phyloP scores from a whole-genome alignment of 768 basidiomycete species.

The Lanmaoa pseudosensibilis region DNA sequence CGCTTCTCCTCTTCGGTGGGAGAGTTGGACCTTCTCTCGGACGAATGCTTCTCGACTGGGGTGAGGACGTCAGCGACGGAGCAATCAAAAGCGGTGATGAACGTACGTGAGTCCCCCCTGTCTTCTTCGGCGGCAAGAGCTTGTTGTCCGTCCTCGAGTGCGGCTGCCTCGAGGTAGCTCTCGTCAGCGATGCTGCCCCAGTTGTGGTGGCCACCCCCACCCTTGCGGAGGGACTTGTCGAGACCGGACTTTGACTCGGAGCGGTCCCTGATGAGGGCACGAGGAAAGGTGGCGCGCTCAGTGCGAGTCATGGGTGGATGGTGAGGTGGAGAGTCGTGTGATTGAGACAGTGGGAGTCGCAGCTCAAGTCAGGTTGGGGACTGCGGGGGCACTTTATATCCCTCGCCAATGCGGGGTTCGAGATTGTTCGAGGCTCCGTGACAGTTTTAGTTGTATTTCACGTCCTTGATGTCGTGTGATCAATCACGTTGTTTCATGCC shows the following conservation, averaged over 20 bases:
- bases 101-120: constrained; percentile 24
- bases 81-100: not conserved
- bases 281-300: constrained; percentile 66
- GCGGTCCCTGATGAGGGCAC: constrained; percentile 74
- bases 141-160: constrained; percentile 55
- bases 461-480: constrained; percentile 8
- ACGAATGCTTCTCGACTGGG: constrained; percentile 29
- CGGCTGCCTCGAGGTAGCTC: constrained; percentile 56
- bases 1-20: constrained; percentile 65
- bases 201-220: constrained; percentile 79
- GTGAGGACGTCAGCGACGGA: constrained; percentile 6
- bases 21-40: constrained; percentile 42
- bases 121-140: constrained; percentile 39
- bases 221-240: constrained; percentile 70
- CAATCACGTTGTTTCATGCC: not conserved
- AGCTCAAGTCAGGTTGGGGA: not conserved
- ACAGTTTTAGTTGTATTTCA: not conserved
- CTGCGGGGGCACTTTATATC: constrained; percentile 24
- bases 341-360: not conserved
- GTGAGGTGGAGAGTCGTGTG: not conserved
- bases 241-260: constrained; percentile 77
- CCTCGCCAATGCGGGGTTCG: not conserved
- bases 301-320: constrained; percentile 71
- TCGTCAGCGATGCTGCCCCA: constrained; percentile 79
- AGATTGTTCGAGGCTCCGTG: not conserved